Percentiles rank a stretch among this genome's conserved stretches.
These are phyloP conservation scores for Aureobasidium subglaciale DNA, from an alignment of 2,329 filamentous ascomycete species.

Conservation along the genomic window DNA sequence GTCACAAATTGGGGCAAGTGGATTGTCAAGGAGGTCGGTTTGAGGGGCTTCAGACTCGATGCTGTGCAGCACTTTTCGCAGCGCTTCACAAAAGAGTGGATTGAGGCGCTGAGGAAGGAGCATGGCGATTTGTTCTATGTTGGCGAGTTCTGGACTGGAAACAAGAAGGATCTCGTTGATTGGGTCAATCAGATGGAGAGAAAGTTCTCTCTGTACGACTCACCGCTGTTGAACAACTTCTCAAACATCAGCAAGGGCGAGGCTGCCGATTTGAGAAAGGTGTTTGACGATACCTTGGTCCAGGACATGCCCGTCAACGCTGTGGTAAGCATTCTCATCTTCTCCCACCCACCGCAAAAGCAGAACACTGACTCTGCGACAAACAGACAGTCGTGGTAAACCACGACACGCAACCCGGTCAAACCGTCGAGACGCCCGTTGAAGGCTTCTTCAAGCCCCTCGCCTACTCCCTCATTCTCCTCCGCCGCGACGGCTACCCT, in stretches of 20 bases:
- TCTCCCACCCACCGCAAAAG: background rate
- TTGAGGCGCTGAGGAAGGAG: conserved; percentile 44
- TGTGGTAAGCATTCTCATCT: conserved; percentile 29
- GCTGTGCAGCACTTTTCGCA: conserved; percentile 63
- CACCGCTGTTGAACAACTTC: conserved; percentile 63
- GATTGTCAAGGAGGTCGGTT: conserved; percentile 51
- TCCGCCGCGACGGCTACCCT: conserved; percentile 55
- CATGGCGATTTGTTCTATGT: conserved; percentile 53
- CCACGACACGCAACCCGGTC: conserved; percentile 61
- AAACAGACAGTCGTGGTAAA: conserved; percentile 57
- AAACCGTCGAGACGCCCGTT: conserved; percentile 57
- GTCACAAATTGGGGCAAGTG: conserved; percentile 60
- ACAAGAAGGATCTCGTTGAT: conserved; percentile 46
- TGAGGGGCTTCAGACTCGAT: conserved; percentile 60
- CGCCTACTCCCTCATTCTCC: conserved; percentile 64
- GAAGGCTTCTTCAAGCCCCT: conserved; percentile 63
- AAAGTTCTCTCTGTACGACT: conserved; percentile 51
- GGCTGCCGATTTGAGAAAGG: conserved; percentile 46
- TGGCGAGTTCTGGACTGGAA: conserved; percentile 60
- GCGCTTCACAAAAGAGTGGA: conserved; percentile 55
- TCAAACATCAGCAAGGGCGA: conserved; percentile 37
- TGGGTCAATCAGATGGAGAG: conserved; percentile 45
- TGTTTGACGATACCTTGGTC: conserved; percentile 58
- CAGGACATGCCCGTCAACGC: conserved; percentile 47
- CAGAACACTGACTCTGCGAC: background rate